Percentiles rank a stretch among this genome's conserved stretches.
Evolutionary conservation across 345 rosid genomes (phyloP).

Genomic region (Trapa incisa): DNA sequence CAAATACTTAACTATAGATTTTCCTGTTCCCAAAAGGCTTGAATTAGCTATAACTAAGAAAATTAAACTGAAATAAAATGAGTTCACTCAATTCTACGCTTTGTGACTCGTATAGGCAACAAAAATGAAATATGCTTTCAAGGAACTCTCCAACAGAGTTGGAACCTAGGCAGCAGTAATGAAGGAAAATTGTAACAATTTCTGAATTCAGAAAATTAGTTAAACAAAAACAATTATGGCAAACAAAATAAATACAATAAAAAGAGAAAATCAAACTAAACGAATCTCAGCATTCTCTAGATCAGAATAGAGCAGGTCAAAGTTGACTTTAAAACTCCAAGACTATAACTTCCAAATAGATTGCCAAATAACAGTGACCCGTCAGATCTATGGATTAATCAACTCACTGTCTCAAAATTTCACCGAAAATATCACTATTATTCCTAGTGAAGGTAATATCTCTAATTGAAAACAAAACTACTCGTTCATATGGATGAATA

Average conservation of each 20-base stretch:
- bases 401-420: neutral
- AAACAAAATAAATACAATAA: neutral
- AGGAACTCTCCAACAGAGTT: too few relatives aligned
- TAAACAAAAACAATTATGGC: neutral
- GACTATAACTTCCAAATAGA: neutral
- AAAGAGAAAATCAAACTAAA: neutral
- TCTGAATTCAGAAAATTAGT: neutral
- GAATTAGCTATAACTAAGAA: neutral
- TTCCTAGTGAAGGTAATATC: neutral
- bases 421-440: neutral
- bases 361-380: neutral
- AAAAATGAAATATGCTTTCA: neutral
- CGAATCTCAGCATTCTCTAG: neutral
- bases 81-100: neutral
- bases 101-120: neutral
- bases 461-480: neutral
- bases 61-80: too few relatives aligned
- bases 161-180: too few relatives aligned
- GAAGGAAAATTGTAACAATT: neutral
- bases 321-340: neutral
- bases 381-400: neutral
- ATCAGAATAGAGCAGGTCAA: neutral
- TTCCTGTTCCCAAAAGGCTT: neutral
- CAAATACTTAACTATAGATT: neutral
- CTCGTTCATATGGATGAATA: neutral